A percentile compares a stretch with the other conserved stretches of the same genome.
phyloP scores from a whole-genome alignment of 768 basidiomycete genomes.

The Pisolithus sp. region DNA sequence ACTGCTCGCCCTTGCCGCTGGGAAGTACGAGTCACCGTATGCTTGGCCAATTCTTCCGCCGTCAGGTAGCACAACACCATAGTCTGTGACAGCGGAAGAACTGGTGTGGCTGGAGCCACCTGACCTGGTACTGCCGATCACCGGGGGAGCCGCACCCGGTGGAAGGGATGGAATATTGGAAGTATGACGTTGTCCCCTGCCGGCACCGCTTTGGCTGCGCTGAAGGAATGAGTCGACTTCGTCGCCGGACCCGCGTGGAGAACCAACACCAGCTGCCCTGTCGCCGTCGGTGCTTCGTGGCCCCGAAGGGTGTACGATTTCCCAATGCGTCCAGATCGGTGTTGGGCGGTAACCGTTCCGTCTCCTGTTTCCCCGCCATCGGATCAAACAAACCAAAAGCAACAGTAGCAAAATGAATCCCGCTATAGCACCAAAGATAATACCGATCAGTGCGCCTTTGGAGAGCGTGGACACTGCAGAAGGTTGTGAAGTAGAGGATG shows the following conservation, averaged over 20 bases:
- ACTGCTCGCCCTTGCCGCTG: constrained; percentile 23
- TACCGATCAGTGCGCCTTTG: constrained; percentile 27
- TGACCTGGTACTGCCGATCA: constrained; percentile 36
- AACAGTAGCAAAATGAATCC: constrained; percentile 55
- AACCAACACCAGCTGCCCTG: constrained; percentile 53
- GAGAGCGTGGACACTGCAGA: constrained; percentile 26
- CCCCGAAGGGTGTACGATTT: constrained; percentile 30
- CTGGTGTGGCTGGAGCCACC: constrained; percentile 34
- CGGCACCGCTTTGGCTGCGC: constrained; percentile 21
- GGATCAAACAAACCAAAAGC: constrained; percentile 28
- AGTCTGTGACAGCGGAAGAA: constrained; percentile 35
- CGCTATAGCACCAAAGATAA: constrained; percentile 45
- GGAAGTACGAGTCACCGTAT: constrained; percentile 10
- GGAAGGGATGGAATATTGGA: constrained; percentile 24
- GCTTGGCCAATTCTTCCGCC: constrained; percentile 29
- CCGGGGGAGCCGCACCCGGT: constrained; percentile 27
- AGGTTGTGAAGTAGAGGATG: constrained; percentile 3
- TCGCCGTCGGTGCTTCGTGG: constrained; percentile 21
- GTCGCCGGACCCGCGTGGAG: constrained; percentile 63
- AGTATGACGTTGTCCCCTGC: constrained; percentile 10
- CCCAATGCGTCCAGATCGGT: constrained; percentile 40
- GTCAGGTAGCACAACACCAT: constrained; percentile 26
- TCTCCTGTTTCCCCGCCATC: constrained; percentile 20
- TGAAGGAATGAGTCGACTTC: constrained; percentile 62
- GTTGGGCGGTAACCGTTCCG: constrained; percentile 16